A percentile compares a stretch with the other conserved stretches of the same genome.
These are phyloP conservation scores for Knoxdaviesia proteae DNA, from an alignment of 2,329 filamentous ascomycete species.

Conservation along the genomic window DNA sequence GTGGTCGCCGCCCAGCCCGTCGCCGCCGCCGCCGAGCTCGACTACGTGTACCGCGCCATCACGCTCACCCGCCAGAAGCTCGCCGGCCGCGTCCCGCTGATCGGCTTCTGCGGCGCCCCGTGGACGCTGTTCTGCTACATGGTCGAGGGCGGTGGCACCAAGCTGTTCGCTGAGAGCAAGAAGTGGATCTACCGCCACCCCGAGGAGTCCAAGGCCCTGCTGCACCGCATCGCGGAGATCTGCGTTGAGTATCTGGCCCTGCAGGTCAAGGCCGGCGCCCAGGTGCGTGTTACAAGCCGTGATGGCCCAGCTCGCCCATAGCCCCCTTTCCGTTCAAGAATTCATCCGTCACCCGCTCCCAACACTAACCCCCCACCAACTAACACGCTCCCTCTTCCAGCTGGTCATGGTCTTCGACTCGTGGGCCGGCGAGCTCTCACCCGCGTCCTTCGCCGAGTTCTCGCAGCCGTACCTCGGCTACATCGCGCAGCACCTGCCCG, in stretches of 20 bases:
- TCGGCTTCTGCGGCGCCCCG: slow-evolving; percentile 90
- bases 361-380: too few relatives aligned
- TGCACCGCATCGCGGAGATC: slow-evolving; percentile 82
- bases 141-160: slow-evolving; percentile 92
- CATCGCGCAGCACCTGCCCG: slow-evolving; percentile 65
- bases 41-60: slow-evolving; percentile 92
- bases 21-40: slow-evolving; percentile 66
- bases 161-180: slow-evolving; percentile 85
- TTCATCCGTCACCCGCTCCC: too few relatives aligned
- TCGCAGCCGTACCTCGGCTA: slow-evolving; percentile 69
- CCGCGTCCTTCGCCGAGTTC: slow-evolving; percentile 63
- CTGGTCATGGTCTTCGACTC: slow-evolving; percentile 95
- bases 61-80: slow-evolving; percentile 79
- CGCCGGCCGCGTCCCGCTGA: slow-evolving; percentile 70
- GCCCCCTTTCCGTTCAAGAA: too few relatives aligned
- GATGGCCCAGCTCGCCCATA: too few relatives aligned
- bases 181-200: slow-evolving; percentile 90
- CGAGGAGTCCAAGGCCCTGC: slow-evolving; percentile 54
- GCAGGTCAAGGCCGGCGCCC: slow-evolving; percentile 83
- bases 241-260: slow-evolving; percentile 88
- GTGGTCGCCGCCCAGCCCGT: slow-evolving; percentile 51
- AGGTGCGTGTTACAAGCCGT: slow-evolving; percentile 26
- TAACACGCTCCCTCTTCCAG: slow-evolving; percentile 15
- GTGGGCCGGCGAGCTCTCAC: slow-evolving; percentile 87
- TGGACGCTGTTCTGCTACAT: slow-evolving; percentile 98